These are phyloP conservation scores for Xylaria curta DNA, from an alignment of 495 filamentous ascomycete species.

Conservation along the genomic window DNA sequence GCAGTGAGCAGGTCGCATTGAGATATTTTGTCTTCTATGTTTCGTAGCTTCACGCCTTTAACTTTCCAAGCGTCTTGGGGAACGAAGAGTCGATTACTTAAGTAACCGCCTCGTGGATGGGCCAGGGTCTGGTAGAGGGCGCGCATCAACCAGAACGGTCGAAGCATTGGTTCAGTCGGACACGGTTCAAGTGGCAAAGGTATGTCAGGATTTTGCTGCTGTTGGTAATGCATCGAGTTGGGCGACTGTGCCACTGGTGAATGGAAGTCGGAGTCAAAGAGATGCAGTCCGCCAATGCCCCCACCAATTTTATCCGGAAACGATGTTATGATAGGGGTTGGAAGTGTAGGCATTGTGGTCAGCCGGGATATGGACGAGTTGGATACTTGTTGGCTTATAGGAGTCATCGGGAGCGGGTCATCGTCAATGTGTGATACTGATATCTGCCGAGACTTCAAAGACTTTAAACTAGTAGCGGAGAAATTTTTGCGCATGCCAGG, in stretches of 20 bases:
- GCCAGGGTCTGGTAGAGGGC: slow-evolving; percentile 90
- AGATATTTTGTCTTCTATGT: slow-evolving; percentile 91
- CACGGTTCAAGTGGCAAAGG: slow-evolving; percentile 89
- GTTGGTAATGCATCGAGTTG: slow-evolving; percentile 53
- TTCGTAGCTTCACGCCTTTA: slow-evolving; percentile 90
- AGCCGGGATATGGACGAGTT: slow-evolving; percentile 53
- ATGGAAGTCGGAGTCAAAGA: slow-evolving; percentile 87
- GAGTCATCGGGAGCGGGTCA: slow-evolving; percentile 75
- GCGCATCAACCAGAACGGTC: slow-evolving; percentile 97
- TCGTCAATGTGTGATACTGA: slow-evolving; percentile 76
- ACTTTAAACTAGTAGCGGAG: slow-evolving; percentile 77
- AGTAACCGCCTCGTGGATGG: slow-evolving; percentile 88
- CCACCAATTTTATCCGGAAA: slow-evolving; percentile 61
- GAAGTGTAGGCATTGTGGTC: slow-evolving; percentile 64
- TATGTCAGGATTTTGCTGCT: slow-evolving; percentile 45
- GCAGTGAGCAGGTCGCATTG: slow-evolving; percentile 92
- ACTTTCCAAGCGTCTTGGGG: slow-evolving; percentile 93
- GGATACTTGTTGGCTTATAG: slow-evolving; percentile 69
- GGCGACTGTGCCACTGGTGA: slow-evolving; percentile 72
- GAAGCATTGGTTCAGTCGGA: slow-evolving; percentile 80
- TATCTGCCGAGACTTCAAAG: slow-evolving; percentile 73
- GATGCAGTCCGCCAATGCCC: slow-evolving; percentile 71
- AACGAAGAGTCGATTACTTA: slow-evolving; percentile 89
- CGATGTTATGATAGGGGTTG: slow-evolving; percentile 68
- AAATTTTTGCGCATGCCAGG: slow-evolving; percentile 75